These are phyloP conservation scores for Paragyromitra xinjiangensis DNA, from an alignment of 495 filamentous ascomycete genomes.

Conservation along the genomic window DNA sequence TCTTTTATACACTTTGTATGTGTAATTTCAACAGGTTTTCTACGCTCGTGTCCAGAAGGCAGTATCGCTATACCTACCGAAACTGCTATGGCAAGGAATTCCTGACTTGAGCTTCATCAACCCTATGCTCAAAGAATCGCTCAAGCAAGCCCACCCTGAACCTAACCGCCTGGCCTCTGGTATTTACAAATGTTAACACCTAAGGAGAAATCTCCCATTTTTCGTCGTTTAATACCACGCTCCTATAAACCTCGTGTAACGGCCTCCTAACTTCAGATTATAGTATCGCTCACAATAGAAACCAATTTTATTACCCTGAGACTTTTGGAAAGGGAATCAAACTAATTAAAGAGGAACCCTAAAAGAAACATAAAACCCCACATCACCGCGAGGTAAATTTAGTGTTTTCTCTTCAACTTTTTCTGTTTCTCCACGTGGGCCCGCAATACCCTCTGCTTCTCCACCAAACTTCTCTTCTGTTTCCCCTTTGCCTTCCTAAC, in stretches of 20 bases:
- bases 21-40: too few species aligned
- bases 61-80: too few species aligned
- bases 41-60: too few species aligned
- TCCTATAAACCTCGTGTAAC: neutral
- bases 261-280: neutral
- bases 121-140: too few species aligned
- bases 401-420: slow-evolving; percentile 75
- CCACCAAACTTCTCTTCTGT: slow-evolving; percentile 87
- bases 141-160: too few species aligned
- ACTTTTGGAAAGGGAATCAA: slow-evolving; percentile 6
- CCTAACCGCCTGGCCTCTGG: too few species aligned
- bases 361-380: neutral
- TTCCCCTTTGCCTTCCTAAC: slow-evolving; percentile 91
- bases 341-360: neutral
- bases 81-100: too few species aligned
- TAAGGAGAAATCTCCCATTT: neutral
- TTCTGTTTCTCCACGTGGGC: slow-evolving; percentile 84
- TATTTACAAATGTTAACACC: neutral
- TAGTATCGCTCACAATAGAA: slow-evolving; percentile 3
- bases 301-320: slow-evolving; percentile 5
- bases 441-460: slow-evolving; percentile 78
- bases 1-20: too few species aligned
- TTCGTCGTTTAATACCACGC: too few species aligned
- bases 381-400: neutral
- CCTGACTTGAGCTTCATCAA: too few species aligned